These are phyloP conservation scores for Pelargonium nanum DNA, from an alignment of 345 rosid species.

Conservation along the genomic window DNA sequence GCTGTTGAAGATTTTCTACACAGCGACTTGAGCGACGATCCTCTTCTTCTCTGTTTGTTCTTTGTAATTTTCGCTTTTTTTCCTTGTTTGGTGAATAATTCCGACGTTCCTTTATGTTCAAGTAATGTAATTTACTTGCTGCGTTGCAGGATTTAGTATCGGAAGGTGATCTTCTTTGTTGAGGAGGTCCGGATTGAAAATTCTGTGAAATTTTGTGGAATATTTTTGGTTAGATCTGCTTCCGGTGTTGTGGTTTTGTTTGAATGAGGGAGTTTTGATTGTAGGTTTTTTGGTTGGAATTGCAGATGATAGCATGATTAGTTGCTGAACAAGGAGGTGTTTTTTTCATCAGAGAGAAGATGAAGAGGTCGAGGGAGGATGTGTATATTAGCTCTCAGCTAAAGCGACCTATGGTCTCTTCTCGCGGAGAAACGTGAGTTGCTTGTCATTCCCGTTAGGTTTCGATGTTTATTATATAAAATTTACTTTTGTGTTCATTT, in stretches of 20 bases:
- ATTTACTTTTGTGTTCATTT: conserved; percentile 5
- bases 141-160: conserved; percentile 6
- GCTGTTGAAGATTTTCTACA: conserved; percentile 4
- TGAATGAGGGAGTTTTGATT: conserved; percentile 10
- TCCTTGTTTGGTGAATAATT: conserved; percentile 6
- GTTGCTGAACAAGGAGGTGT: conserved; percentile 17
- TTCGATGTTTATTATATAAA: neutral
- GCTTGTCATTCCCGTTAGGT: neutral
- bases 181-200: conserved; percentile 13
- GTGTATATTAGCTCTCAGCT: conserved; percentile 43
- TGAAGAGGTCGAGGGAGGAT: conserved; percentile 86
- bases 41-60: conserved; percentile 1
- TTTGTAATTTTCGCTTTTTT: neutral
- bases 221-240: conserved; percentile 45
- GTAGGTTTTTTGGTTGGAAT: conserved; percentile 17
- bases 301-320: conserved; percentile 31
- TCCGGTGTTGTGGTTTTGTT: conserved; percentile 10
- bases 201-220: conserved; percentile 12
- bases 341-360: conserved; percentile 15
- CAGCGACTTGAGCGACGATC: conserved; percentile 14
- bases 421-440: conserved; percentile 72
- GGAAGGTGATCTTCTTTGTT: conserved; percentile 33
- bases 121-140: conserved; percentile 21
- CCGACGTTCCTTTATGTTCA: conserved; percentile 23
- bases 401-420: conserved; percentile 47